Evolutionary conservation across 129 eudicot species (phyloP).

Genomic region (Flaveria robusta): DNA sequence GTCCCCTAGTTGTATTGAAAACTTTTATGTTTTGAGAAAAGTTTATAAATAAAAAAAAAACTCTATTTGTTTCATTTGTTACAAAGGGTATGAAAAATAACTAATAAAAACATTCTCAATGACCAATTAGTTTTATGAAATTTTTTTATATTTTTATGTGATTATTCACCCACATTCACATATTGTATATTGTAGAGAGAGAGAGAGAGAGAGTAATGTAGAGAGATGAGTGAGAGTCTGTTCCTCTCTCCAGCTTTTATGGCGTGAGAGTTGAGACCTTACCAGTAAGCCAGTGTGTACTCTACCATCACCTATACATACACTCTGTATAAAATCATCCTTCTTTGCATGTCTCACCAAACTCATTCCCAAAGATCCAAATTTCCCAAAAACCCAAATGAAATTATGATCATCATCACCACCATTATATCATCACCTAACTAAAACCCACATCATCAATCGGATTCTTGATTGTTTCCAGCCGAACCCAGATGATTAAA

Average conservation of each 20-base stretch:
- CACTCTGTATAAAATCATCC: conserved; percentile 41
- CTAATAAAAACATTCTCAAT: too few relatives aligned
- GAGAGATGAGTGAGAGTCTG: conserved; percentile 43
- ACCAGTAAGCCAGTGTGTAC: conserved; percentile 30
- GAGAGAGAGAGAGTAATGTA: conserved; percentile 49
- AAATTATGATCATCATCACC: too few relatives aligned
- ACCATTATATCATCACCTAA: too few relatives aligned
- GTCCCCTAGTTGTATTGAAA: too few relatives aligned
- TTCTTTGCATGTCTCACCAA: conserved; percentile 81
- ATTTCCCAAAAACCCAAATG: conserved; percentile 24
- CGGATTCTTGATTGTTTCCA: conserved; percentile 37
- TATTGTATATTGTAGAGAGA: too few relatives aligned
- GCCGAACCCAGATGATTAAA: conserved; percentile 44
- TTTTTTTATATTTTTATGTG: too few relatives aligned
- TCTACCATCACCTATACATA: conserved; percentile 40
- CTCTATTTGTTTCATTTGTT: too few relatives aligned
- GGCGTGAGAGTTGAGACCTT: conserved; percentile 60
- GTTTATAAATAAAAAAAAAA: too few relatives aligned
- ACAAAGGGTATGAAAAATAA: too few relatives aligned
- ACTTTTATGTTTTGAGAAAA: too few relatives aligned
- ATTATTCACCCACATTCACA: too few relatives aligned
- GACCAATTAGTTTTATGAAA: too few relatives aligned
- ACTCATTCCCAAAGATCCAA: conserved; percentile 45
- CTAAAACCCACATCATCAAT: conserved; percentile 34
- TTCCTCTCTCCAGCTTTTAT: conserved; percentile 77